Percentiles rank a stretch among this genome's conserved stretches.
phyloP scores from a whole-genome alignment of 495 filamentous ascomycete genomes.

The Penicillium verhagenii region DNA sequence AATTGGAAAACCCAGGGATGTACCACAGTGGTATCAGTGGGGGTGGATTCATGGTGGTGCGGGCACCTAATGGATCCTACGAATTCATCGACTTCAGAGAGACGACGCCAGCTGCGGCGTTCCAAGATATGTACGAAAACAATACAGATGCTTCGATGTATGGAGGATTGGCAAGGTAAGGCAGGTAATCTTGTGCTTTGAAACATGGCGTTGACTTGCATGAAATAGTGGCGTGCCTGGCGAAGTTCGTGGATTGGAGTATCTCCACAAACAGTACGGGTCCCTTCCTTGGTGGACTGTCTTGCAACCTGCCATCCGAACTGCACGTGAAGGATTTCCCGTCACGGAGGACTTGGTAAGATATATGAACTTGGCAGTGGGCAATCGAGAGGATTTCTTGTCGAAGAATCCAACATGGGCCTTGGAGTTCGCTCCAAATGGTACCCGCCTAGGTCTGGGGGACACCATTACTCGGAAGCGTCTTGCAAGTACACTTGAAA shows the following conservation, averaged over 20 bases:
- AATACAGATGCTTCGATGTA: conserved; percentile 46
- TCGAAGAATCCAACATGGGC: conserved; percentile 74
- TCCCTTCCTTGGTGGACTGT: conserved; percentile 67
- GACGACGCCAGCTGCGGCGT: conserved; percentile 74
- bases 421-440: conserved; percentile 83
- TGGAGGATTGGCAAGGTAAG: conserved; percentile 66
- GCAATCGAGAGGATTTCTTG: conserved; percentile 57
- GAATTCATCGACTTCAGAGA: conserved; percentile 86
- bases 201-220: background rate
- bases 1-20: conserved; percentile 53
- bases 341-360: conserved; percentile 66
- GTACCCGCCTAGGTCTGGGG: conserved; percentile 63
- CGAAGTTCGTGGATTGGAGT: conserved; percentile 74
- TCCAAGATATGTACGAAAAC: conserved; percentile 75
- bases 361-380: conserved; percentile 58
- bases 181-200: background rate
- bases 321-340: conserved; percentile 73
- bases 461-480: conserved; percentile 76
- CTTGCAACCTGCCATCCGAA: conserved; percentile 66
- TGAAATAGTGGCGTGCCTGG: conserved; percentile 69
- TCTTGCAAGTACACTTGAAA: conserved; percentile 74
- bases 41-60: conserved; percentile 83
- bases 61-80: conserved; percentile 59
- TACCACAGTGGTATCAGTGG: conserved; percentile 87
- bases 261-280: conserved; percentile 73